Evolutionary conservation across 139 green algal species (phyloP).

Genomic region (Mesotaenium endlicherianum): DNA sequence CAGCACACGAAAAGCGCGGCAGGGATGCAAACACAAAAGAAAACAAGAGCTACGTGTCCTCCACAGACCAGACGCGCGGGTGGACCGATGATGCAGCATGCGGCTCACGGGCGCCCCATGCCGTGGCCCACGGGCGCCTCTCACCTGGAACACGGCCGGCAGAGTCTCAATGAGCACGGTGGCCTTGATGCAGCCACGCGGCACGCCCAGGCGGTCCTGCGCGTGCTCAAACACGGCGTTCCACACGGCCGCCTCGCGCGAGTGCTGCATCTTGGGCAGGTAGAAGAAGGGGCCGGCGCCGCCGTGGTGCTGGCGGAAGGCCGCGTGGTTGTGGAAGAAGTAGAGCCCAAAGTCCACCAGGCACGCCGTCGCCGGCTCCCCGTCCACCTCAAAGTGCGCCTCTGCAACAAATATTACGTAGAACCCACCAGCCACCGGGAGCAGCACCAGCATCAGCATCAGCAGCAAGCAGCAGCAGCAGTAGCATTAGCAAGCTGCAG

Average conservation of each 20-base stretch:
- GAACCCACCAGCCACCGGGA: no score
- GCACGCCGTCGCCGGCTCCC: conserved; percentile 60
- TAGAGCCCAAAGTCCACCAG: conserved; percentile 86
- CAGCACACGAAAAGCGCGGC: no score
- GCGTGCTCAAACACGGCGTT: conserved; percentile 51
- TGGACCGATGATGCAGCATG: no score
- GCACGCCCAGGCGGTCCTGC: conserved; percentile 67
- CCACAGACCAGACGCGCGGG: no score
- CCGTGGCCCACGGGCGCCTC: no score
- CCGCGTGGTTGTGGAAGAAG: conserved; percentile 80
- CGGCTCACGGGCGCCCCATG: no score
- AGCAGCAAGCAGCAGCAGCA: no score
- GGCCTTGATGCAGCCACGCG: conserved; percentile 74
- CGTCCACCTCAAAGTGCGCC: conserved; percentile 77
- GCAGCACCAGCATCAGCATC: no score
- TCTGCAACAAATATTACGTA: conserved; percentile 52
- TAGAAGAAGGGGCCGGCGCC: conserved; percentile 83
- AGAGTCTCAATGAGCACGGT: conserved; percentile 88
- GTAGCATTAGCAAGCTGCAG: no score
- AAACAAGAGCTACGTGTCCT: no score
- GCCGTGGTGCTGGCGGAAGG: conserved; percentile 40
- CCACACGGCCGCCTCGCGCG: conserved; percentile 71
- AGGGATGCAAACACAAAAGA: no score
- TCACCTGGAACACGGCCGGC: conserved; percentile 70
- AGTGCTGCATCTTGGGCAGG: conserved; percentile 87